A percentile compares a stretch with the other conserved stretches of the same genome.
Evolutionary conservation across 2,329 filamentous ascomycete genomes (phyloP).

Genomic region (Sphaerulina vaccinii): DNA sequence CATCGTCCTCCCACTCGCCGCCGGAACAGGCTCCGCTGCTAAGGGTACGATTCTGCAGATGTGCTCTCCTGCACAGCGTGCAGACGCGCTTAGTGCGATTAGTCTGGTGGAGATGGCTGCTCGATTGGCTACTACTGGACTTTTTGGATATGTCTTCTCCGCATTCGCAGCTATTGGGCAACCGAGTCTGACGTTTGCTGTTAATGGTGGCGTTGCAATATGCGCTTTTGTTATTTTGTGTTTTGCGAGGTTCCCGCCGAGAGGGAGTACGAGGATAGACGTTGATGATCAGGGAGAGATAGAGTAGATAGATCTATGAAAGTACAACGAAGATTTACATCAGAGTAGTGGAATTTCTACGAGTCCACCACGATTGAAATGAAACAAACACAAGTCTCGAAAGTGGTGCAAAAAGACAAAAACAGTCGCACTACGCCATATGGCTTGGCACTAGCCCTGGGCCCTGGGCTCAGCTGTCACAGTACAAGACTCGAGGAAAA

Average conservation of each 20-base stretch:
- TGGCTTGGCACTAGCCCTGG: too few species aligned
- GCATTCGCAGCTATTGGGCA: constrained; percentile 60
- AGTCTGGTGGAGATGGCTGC: constrained; percentile 70
- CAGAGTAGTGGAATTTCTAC: too few species aligned
- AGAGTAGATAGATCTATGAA: too few species aligned
- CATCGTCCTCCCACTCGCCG: constrained; percentile 64
- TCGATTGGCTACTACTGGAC: constrained; percentile 58
- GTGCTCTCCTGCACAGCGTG: constrained; percentile 60
- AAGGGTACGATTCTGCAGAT: constrained; percentile 74
- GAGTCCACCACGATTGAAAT: too few species aligned
- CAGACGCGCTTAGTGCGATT: constrained; percentile 67
- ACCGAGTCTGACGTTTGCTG: constrained; percentile 64
- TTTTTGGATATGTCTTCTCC: constrained; percentile 68
- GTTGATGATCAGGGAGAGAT: constrained; percentile 14
- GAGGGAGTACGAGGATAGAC: constrained; percentile 38
- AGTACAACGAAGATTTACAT: too few species aligned
- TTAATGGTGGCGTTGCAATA: constrained; percentile 62
- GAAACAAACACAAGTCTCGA: too few species aligned
- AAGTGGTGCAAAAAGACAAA: too few species aligned
- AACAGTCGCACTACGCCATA: too few species aligned
- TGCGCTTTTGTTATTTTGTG: constrained; percentile 50
- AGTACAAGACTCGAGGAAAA: too few species aligned
- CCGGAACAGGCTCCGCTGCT: constrained; percentile 66
- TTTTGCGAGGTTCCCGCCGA: constrained; percentile 48
- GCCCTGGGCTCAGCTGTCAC: too few species aligned